These are phyloP conservation scores for Phytomonas sp. DNA, from an alignment of 208 protist genomes.

Conservation along the genomic window DNA sequence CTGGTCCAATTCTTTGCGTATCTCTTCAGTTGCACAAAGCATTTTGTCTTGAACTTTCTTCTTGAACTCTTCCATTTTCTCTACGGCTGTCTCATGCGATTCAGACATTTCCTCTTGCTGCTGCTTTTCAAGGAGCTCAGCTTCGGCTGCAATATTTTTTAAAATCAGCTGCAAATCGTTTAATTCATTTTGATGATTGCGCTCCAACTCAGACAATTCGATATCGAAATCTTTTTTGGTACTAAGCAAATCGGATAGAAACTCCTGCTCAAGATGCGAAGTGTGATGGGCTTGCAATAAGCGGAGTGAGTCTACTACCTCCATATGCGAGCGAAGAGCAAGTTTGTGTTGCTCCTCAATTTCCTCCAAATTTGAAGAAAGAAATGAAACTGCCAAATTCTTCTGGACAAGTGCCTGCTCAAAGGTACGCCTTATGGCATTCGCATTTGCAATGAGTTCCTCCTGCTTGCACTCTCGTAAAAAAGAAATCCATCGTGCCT, in stretches of 20 bases:
- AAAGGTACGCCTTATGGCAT: constrained; percentile 84
- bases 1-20: constrained; percentile 68
- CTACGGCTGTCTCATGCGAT: constrained; percentile 80
- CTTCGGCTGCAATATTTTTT: constrained; percentile 84
- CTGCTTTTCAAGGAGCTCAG: constrained; percentile 81
- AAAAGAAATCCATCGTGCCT: constrained; percentile 86
- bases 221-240: constrained; percentile 89
- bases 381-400: constrained; percentile 85
- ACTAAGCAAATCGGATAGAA: constrained; percentile 85
- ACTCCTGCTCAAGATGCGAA: constrained; percentile 78
- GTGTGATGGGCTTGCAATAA: constrained; percentile 81
- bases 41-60: constrained; percentile 86
- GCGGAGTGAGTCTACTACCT: constrained; percentile 85
- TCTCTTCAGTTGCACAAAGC: constrained; percentile 48
- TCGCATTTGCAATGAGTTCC: constrained; percentile 87
- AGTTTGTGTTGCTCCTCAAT: constrained; percentile 91
- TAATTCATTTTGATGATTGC: constrained; percentile 76
- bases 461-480: constrained; percentile 90
- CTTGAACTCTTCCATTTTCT: constrained; percentile 89
- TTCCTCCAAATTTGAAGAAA: constrained; percentile 86
- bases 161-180: constrained; percentile 83
- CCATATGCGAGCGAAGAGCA: constrained; percentile 87
- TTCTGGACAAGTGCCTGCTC: constrained; percentile 91
- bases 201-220: constrained; percentile 79
- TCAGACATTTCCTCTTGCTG: constrained; percentile 83